Base-by-base conservation (phyloP, 345 rosid genomes). In the Viola odorata region DNA sequence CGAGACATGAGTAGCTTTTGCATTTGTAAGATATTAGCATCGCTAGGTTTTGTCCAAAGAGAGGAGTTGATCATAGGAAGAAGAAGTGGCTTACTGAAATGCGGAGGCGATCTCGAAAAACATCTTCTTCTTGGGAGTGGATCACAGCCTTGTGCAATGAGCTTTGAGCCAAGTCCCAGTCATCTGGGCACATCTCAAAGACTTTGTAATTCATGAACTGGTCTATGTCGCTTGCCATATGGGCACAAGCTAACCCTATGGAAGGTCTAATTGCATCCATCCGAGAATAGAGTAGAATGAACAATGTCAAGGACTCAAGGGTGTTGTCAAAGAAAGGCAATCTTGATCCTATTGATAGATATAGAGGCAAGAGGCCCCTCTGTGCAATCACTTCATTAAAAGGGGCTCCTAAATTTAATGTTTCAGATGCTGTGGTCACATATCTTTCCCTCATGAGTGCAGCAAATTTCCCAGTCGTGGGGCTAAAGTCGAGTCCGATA, bases 101-200 rank as follows among this genome's bases (percentile, higher is more conserved):
- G 54, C 62, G 74, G 67, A 23, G 85, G 77, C 60, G 78, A 23
- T 70, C 72, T 78, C 37, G 84, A 77, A 61, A 80, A 66, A 71
- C 87, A 80, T 69, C 81, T 71, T 65, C 87, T 77, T 62, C 81
- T 80, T 15, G 91, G 84, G 58, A 82, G 52, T 41, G 84, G 85
- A 36, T 85, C 83, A 8, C 82, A 80, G 56, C 85, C 87, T 37
- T 53, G 52, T 37, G 54, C 45, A 8, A 82, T 71, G n/a, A 85
- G 82, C 75, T 77, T 80, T 67, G 77, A 60, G 78, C 87, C 16
- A 69, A 57, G 67, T 75, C 67, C 68, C 67, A 69, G 36, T 82
- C 87, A 57, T 80, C 84, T 5, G 84, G 82, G 54, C 87, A 82
- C 64, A 37, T 68, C 4, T 54, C 74, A 37, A 66, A 70, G 44